A percentile compares a stretch with the other conserved stretches of the same genome.
Evolutionary conservation across 1,139 yeast genomes (phyloP).

Genomic region (Ashbya aceris): DNA sequence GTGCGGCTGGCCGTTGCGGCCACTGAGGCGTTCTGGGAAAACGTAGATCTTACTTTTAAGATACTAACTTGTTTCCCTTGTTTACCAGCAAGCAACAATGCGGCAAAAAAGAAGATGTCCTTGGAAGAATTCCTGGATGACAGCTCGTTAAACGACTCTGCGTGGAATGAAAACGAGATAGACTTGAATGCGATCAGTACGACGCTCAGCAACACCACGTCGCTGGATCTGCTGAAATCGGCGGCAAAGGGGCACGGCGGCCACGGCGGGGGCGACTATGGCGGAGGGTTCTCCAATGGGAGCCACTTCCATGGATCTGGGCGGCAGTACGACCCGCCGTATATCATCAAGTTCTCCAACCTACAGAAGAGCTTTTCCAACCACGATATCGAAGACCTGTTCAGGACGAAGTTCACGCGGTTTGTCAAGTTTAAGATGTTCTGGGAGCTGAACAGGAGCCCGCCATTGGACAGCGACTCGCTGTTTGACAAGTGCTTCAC

Average conservation of each 20-base stretch:
- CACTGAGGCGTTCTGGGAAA: no score
- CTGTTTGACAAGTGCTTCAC: slow-evolving; percentile 28
- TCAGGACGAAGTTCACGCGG: slow-evolving; percentile 31
- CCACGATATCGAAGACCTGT: slow-evolving; percentile 30
- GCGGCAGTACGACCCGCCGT: slow-evolving; percentile 38
- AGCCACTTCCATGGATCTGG: slow-evolving; percentile 6
- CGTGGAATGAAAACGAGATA: slow-evolving; percentile 28
- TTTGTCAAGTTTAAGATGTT: slow-evolving; percentile 32
- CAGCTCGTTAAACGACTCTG: slow-evolving; percentile 27
- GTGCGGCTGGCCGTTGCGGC: no score
- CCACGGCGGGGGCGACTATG: slow-evolving; percentile 6
- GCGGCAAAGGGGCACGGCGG: slow-evolving; percentile 11
- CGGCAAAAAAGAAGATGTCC: slow-evolving; percentile 29
- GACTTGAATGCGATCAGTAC: slow-evolving; percentile 20
- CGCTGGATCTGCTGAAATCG: slow-evolving; percentile 21
- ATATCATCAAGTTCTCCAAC: slow-evolving; percentile 45
- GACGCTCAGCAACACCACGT: slow-evolving; percentile 19
- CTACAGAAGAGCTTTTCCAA: slow-evolving; percentile 36
- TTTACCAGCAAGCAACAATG: slow-evolving; percentile 11
- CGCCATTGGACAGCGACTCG: slow-evolving; percentile 19
- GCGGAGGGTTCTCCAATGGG: slow-evolving; percentile 5
- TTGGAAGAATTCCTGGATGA: slow-evolving; percentile 30
- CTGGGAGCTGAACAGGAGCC: slow-evolving; percentile 32
- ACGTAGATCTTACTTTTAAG: no score
- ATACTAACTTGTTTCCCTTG: background rate